phyloP scores from a whole-genome alignment of 2,329 filamentous ascomycete species.

The Delphinella strobiligena region DNA sequence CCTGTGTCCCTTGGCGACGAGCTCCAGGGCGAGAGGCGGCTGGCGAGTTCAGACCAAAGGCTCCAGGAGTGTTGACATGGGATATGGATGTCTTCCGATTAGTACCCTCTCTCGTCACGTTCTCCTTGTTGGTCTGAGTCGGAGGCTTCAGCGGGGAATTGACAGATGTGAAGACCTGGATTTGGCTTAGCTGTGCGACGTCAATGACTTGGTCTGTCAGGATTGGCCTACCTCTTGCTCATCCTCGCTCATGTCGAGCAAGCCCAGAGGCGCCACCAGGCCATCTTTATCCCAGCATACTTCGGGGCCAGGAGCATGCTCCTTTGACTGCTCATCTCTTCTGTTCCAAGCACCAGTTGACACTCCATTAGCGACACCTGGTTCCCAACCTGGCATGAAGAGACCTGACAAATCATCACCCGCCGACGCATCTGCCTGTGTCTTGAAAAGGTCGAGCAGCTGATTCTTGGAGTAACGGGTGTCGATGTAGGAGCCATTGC shows the following conservation, averaged over 20 bases:
- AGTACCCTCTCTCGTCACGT: conserved; percentile 44
- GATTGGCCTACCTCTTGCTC: conserved; percentile 45
- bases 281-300: conserved; percentile 79
- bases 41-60: conserved; percentile 62
- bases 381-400: conserved; percentile 69
- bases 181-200: conserved; percentile 12
- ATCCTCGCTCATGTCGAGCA: conserved; percentile 59
- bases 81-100: conserved; percentile 77
- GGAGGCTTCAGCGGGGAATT: conserved; percentile 89
- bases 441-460: conserved; percentile 60
- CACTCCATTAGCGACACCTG: conserved; percentile 54
- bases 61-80: conserved; percentile 47
- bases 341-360: conserved; percentile 59
- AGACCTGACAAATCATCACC: conserved; percentile 44
- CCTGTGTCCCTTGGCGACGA: conserved; percentile 73
- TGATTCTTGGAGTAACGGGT: conserved; percentile 68
- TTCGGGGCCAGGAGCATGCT: conserved; percentile 67
- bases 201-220: neutral
- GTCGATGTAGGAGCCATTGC: conserved; percentile 40
- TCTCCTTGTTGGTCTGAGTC: conserved; percentile 50
- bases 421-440: conserved; percentile 23
- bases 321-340: conserved; percentile 52
- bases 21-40: conserved; percentile 60
- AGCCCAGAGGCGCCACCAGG: conserved; percentile 55
- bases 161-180: conserved; percentile 72